Percentiles rank a stretch among this genome's conserved stretches.
phyloP scores from a whole-genome alignment of 83 land plant genomes.

The Diphasiastrum complanatum region DNA sequence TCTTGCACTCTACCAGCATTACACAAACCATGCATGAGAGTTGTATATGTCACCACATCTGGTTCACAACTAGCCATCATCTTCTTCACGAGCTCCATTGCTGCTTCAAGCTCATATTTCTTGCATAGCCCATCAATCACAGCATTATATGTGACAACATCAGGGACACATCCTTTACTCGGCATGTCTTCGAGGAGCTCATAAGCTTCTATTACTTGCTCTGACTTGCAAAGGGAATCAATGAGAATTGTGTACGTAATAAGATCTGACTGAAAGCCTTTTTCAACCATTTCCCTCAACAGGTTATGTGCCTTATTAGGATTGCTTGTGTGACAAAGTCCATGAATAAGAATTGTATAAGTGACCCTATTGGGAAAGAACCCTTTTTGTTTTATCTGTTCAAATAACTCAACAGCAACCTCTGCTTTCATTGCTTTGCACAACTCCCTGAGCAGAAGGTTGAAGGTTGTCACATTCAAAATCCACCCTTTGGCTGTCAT shows the following conservation, averaged over 20 bases:
- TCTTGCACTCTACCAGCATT: too few relatives aligned
- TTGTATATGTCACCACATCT: too few relatives aligned
- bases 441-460: background rate
- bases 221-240: background rate
- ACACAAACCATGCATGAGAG: too few relatives aligned
- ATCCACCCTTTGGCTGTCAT: background rate
- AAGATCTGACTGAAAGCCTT: background rate
- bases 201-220: background rate
- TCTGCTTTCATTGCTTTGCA: background rate
- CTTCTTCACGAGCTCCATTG: background rate
- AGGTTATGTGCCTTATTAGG: background rate
- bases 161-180: background rate
- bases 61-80: background rate
- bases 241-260: background rate
- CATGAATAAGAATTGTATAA: background rate
- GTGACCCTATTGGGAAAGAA: background rate
- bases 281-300: background rate
- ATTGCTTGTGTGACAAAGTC: background rate
- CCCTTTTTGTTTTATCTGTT: background rate
- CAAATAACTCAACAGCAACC: background rate
- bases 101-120: background rate
- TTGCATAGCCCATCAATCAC: background rate
- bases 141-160: background rate
- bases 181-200: background rate
- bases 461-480: slow-evolving; percentile 3